Evolutionary conservation across 2,329 filamentous ascomycete species (phyloP).

Genomic region (Colletotrichum sp.): DNA sequence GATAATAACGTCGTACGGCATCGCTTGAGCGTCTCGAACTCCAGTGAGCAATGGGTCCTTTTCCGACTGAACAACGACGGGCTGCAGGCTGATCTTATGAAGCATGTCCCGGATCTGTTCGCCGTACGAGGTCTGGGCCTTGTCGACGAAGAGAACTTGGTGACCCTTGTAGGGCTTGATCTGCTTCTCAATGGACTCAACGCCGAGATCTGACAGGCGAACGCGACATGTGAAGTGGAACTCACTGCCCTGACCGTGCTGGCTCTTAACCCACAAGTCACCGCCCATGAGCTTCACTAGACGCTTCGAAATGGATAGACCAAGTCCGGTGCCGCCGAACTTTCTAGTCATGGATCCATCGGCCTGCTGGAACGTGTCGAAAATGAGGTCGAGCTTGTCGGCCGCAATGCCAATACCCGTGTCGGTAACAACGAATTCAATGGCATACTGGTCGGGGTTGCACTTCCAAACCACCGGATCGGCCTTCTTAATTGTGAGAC

Average conservation of each 20-base stretch:
- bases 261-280: slow-evolving; percentile 93
- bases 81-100: slow-evolving; percentile 76
- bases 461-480: slow-evolving; percentile 69
- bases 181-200: slow-evolving; percentile 79
- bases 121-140: slow-evolving; percentile 79
- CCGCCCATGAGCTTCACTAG: slow-evolving; percentile 96
- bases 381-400: slow-evolving; percentile 95
- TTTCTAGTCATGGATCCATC: slow-evolving; percentile 96
- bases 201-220: slow-evolving; percentile 79
- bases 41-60: slow-evolving; percentile 64
- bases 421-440: slow-evolving; percentile 94
- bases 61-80: slow-evolving; percentile 83
- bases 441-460: slow-evolving; percentile 80
- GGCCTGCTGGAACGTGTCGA: slow-evolving; percentile 98
- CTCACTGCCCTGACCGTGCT: slow-evolving; percentile 87
- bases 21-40: slow-evolving; percentile 58
- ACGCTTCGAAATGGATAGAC: slow-evolving; percentile 92
- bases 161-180: slow-evolving; percentile 91
- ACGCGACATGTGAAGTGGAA: slow-evolving; percentile 98
- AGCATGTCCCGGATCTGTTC: slow-evolving; percentile 81
- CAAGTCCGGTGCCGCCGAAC: slow-evolving; percentile 93
- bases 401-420: slow-evolving; percentile 96
- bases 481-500: slow-evolving; percentile 81
- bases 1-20: slow-evolving; percentile 92
- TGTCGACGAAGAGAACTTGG: slow-evolving; percentile 93